Conservation (phyloP, 768 basidiomycete species). For the Candolleomyces aberdarensis region DNA sequence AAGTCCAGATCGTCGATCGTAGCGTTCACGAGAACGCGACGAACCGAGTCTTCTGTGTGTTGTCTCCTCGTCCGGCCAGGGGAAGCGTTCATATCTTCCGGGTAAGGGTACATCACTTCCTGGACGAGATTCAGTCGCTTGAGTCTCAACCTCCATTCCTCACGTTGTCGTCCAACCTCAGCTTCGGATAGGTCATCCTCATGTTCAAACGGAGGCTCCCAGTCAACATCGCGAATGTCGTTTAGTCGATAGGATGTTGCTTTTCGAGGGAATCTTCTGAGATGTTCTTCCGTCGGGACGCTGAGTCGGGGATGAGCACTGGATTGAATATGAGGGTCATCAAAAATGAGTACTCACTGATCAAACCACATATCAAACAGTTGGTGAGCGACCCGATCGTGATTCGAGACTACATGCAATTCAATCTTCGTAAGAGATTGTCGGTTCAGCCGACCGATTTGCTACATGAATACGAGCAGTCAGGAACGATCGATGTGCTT, state of each 20-base stretch:
- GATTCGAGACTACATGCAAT: slow-evolving; percentile 67
- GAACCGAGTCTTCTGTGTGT: slow-evolving; percentile 10
- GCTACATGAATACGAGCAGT: slow-evolving; percentile 31
- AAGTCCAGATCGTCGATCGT: slow-evolving; percentile 27
- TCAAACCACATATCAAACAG: slow-evolving; percentile 67
- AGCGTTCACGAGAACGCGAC: slow-evolving; percentile 11
- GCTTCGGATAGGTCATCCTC: background rate
- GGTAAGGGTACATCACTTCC: slow-evolving; percentile 26
- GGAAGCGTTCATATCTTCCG: slow-evolving; percentile 10
- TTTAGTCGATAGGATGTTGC: slow-evolving; percentile 39
- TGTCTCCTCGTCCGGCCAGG: slow-evolving; percentile 8
- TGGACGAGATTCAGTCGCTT: slow-evolving; percentile 20
- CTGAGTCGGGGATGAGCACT: slow-evolving; percentile 21
- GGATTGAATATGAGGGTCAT: background rate
- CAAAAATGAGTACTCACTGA: slow-evolving; percentile 41
- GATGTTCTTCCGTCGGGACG: slow-evolving; percentile 43
- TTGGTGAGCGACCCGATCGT: slow-evolving; percentile 64
- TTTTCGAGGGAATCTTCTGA: slow-evolving; percentile 46
- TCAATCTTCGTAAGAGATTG: slow-evolving; percentile 52
- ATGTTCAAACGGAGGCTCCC: slow-evolving; percentile 19
- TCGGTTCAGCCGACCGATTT: slow-evolving; percentile 56
- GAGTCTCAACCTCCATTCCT: slow-evolving; percentile 16
- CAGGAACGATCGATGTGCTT: background rate
- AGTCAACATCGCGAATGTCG: slow-evolving; percentile 37
- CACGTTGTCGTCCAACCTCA: background rate